Conservation (phyloP, 768 basidiomycete species). For the Xerocomellus amylosporus region DNA sequence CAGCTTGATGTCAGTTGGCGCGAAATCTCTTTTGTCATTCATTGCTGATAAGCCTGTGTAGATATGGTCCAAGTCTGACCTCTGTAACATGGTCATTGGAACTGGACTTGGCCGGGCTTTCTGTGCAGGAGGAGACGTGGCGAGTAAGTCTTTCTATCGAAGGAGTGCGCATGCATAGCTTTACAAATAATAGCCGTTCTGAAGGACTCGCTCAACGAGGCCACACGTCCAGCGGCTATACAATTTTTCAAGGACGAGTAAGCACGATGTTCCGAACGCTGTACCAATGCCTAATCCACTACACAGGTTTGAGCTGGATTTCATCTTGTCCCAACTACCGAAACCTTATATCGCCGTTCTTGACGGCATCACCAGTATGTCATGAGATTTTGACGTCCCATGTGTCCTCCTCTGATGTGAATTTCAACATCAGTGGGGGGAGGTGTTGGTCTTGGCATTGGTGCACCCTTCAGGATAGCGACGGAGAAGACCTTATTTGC, state of each 20-base stretch:
- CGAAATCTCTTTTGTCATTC: neutral
- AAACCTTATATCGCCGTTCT: conserved; percentile 92
- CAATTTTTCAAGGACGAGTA: conserved; percentile 91
- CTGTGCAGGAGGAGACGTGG: conserved; percentile 94
- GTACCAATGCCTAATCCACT: conserved; percentile 9
- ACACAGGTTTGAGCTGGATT: conserved; percentile 76
- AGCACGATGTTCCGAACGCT: conserved; percentile 32
- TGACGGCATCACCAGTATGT: conserved; percentile 87
- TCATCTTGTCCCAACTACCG: conserved; percentile 59
- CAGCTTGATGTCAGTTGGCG: conserved; percentile 66
- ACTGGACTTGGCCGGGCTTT: conserved; percentile 74
- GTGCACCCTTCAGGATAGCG: conserved; percentile 87
- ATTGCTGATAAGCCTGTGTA: conserved; percentile 29
- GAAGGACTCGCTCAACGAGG: conserved; percentile 44
- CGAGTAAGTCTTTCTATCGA: conserved; percentile 50
- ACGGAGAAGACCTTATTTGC: conserved; percentile 90
- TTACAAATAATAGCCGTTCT: conserved; percentile 49
- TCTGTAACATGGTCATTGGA: conserved; percentile 71
- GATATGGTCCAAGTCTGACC: conserved; percentile 74
- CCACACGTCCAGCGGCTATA: conserved; percentile 61
- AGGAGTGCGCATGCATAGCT: neutral
- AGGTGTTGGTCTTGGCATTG: conserved; percentile 82
- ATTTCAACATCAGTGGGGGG: conserved; percentile 73
- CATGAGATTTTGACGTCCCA: conserved; percentile 7
- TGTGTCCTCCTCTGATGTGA: conserved; percentile 2